phyloP scores from a whole-genome alignment of 768 basidiomycete species.

The Suillus tomentosus region DNA sequence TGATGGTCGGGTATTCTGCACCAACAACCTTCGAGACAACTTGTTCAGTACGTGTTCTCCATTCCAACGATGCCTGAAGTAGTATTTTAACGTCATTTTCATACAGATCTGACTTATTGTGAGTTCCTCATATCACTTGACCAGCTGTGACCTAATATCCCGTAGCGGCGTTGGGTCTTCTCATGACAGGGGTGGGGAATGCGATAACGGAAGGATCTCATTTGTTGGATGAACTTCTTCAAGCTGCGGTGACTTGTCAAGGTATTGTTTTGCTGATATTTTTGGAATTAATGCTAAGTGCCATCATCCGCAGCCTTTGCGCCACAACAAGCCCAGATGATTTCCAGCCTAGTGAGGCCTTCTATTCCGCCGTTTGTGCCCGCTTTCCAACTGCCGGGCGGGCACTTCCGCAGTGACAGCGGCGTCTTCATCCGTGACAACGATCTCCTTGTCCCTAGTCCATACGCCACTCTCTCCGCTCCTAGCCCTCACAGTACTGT shows the following conservation, averaged over 20 bases:
- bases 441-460: neutral
- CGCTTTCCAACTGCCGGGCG: neutral
- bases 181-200: constrained; percentile 43
- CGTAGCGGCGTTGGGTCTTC: constrained; percentile 55
- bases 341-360: constrained; percentile 29
- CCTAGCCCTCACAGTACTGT: constrained; percentile 3
- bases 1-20: constrained; percentile 79
- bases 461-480: neutral
- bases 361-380: neutral
- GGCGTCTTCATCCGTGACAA: neutral
- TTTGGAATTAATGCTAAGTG: constrained; percentile 9
- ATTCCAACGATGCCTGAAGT: neutral
- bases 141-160: constrained; percentile 27
- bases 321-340: constrained; percentile 52
- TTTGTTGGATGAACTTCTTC: constrained; percentile 48
- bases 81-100: constrained; percentile 15
- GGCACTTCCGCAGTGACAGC: constrained; percentile 1
- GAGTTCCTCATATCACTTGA: constrained; percentile 12
- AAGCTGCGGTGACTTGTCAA: constrained; percentile 55
- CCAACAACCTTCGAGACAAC: constrained; percentile 57
- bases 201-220: constrained; percentile 16
- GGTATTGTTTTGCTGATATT: constrained; percentile 39
- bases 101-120: constrained; percentile 40
- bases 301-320: constrained; percentile 55
- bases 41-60: constrained; percentile 57